These are phyloP conservation scores for Corynespora cassiicola DNA, from an alignment of 2,329 filamentous ascomycete genomes.

Conservation along the genomic window DNA sequence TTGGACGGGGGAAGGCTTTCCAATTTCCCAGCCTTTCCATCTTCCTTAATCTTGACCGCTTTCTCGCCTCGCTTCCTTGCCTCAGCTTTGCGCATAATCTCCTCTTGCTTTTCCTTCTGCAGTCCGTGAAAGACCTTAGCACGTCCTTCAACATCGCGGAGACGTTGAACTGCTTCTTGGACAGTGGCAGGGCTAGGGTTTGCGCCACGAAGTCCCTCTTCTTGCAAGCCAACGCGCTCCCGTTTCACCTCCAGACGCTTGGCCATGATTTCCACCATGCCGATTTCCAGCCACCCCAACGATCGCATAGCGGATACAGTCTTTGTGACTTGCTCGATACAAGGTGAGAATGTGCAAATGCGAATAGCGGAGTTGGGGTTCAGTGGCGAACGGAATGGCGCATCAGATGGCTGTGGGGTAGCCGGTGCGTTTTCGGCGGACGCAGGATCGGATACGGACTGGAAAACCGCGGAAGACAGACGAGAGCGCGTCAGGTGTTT, in stretches of 20 bases:
- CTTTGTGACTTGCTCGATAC: constrained; percentile 92
- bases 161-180: constrained; percentile 75
- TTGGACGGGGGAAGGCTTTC: constrained; percentile 35
- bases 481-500: constrained; percentile 71
- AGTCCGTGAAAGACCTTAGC: constrained; percentile 68
- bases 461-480: constrained; percentile 30
- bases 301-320: constrained; percentile 82
- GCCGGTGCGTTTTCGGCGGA: constrained; percentile 51
- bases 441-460: constrained; percentile 32
- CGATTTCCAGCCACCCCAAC: constrained; percentile 87
- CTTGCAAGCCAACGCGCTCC: constrained; percentile 77
- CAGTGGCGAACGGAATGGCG: constrained; percentile 59
- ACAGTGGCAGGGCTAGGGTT: constrained; percentile 76
- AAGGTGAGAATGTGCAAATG: constrained; percentile 94
- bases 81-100: constrained; percentile 51
- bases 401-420: constrained; percentile 9
- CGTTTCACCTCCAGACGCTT: constrained; percentile 81
- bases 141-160: constrained; percentile 75
- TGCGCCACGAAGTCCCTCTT: constrained; percentile 71
- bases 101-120: constrained; percentile 48
- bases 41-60: constrained; percentile 22
- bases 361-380: constrained; percentile 75
- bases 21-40: constrained; percentile 27
- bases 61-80: constrained; percentile 39
- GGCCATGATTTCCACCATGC: constrained; percentile 89